Evolutionary conservation across 1,284 basidiomycete genomes (phyloP), one percentile per base, ranked within the genome.

Genomic region (Apiotrichum sp.): DNA sequence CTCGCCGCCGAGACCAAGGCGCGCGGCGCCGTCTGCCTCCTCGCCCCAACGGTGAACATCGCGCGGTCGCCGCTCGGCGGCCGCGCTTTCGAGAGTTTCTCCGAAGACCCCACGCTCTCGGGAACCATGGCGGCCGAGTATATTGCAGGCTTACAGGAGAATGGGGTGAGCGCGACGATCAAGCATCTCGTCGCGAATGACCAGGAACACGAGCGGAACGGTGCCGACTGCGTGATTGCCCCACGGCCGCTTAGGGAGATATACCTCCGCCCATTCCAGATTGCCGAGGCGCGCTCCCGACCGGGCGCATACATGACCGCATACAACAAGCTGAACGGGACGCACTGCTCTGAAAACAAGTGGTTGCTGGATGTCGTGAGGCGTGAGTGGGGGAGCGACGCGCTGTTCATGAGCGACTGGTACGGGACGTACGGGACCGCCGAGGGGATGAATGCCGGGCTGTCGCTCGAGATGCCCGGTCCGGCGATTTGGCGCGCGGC

Each of bases 251-350:
- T 93, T 31, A 80, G 88, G 29, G 89, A 93, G 70, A 81, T 93
- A 44, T 92, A 92, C 72, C 80, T 90, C 43, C 60, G 85, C 78
- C 85, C 86, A 0, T 92, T 92, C 78, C 88, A 89, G 84, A 80
- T 92, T 44, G 86, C 87, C 0, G 82, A 87, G 71, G 85, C 85
- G 67, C 78, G 84, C 52, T 44, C 66, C 29, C 64, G 66, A 8
- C 82, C 82, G 6, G 59, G 53, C 65, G 71, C 66, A n/a, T 68
- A 62, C 61, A 74, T 74, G 72, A 68, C 72, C 2, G 66, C 71
- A 2, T 83, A 84, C 65, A 82, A 82, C 63, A 78, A 80, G 8
- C 69, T 84, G 46, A 83, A 84, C 65, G 88, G 88, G 0, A 81
- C 78, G 0, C 88, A 91, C 64, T 81, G 78, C 34, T 85, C 84